Base-by-base conservation (phyloP, 768 basidiomycete genomes). In the Candolleomyces efflorescens region DNA sequence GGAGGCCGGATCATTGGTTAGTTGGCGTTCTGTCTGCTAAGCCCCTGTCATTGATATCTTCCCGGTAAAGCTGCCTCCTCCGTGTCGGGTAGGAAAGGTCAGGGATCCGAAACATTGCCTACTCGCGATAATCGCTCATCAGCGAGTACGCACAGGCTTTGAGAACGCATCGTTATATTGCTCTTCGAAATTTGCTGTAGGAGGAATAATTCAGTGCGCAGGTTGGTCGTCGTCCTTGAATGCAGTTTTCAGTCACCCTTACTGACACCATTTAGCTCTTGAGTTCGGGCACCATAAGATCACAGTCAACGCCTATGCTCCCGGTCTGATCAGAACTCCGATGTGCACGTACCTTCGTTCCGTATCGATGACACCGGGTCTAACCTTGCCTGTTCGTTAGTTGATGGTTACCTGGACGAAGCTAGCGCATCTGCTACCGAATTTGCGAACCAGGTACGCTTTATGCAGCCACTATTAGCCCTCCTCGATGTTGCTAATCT, bases 1-100 rank as follows among this genome's bases (percentile, higher is more conserved):
- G 78, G 79, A 7, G 79, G 79, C 0, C 65, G 76, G 41, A 75
- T 80, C 26, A 70, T 80, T 18, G 77, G 78, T 59, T 18, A 45
- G 11, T 45, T 27, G 11, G n/a, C n/a, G n/a, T 12, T 3, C 9
- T 27, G 7, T 1, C 17, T n/a, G n/a, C n/a, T 3, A 20, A 39
- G 7, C 32, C 5, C 1, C 10, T 15, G 5, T 24, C n/a, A 10
- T 12, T 13, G 39, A 6, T n/a, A n/a, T n/a, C 46, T 18, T 55
- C 20, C 5, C 22, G n/a, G 5, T 27, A 20, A 41, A 59, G 59
- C 24, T 12, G 76, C 77, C 1, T 72, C 68, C 10, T 81, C 78
- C 3, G 59, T 75, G 0, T 69, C 67, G 0, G 77, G 77, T 18
- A 73, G 73, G 59, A 60, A 66, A 71, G 79, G 80, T 73, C 27